Conservation (phyloP, 2,329 filamentous ascomycete genomes). For the Sarocladiaceae sp. region DNA sequence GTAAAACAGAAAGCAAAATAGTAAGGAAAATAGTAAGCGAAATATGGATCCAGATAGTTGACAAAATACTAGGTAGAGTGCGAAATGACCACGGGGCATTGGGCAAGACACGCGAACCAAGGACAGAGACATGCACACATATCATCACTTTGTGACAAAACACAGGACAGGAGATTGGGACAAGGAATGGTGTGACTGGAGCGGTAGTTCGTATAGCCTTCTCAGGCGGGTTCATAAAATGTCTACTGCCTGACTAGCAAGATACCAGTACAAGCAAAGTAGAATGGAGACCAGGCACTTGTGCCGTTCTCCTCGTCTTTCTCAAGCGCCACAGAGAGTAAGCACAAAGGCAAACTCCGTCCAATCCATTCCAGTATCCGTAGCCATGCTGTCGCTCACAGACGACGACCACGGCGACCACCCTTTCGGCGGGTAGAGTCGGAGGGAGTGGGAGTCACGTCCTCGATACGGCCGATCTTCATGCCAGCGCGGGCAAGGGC, state of each 20-base stretch:
- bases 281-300: slow-evolving; percentile 59
- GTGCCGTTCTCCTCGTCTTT: slow-evolving; percentile 69
- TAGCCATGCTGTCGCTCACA: slow-evolving; percentile 53
- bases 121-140: not conserved
- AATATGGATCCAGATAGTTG: too few relatives aligned
- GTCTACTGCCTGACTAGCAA: slow-evolving; percentile 27
- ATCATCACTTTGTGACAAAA: too few relatives aligned
- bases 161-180: too few relatives aligned
- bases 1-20: too few relatives aligned
- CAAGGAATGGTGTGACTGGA: slow-evolving; percentile 29
- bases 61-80: too few relatives aligned
- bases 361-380: slow-evolving; percentile 27
- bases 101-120: not conserved
- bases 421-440: slow-evolving; percentile 99
- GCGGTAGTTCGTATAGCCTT: slow-evolving; percentile 26
- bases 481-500: slow-evolving; percentile 98
- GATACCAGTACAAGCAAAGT: slow-evolving; percentile 28
- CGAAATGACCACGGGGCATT: too few relatives aligned
- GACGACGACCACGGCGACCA: slow-evolving; percentile 99
- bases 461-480: slow-evolving; percentile 99
- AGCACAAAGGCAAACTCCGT: slow-evolving; percentile 27
- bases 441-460: slow-evolving; percentile 98
- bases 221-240: slow-evolving; percentile 39
- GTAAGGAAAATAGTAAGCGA: too few relatives aligned
- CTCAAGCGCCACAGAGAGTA: slow-evolving; percentile 59